These are phyloP conservation scores for Nicotiana undulata DNA, from an alignment of 257 asterid genomes.

Conservation along the genomic window DNA sequence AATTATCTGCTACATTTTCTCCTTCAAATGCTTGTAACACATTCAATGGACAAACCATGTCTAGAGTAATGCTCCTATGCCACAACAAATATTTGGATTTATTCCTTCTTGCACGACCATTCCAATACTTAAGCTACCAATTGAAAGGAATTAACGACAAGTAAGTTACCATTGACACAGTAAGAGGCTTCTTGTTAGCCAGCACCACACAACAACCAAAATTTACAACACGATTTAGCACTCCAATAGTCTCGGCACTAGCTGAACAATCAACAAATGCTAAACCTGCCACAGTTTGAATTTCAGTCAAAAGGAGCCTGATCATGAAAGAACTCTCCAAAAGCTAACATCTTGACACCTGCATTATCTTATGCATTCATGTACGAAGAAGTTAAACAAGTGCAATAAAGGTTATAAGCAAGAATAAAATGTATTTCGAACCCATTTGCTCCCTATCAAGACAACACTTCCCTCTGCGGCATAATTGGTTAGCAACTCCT, in stretches of 20 bases:
- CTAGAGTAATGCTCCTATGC: neutral
- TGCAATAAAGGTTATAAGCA: neutral
- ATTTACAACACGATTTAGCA: constrained; percentile 47
- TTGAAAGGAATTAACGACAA: constrained; percentile 5
- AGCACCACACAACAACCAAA: constrained; percentile 66
- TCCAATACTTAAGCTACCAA: neutral
- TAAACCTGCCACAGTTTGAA: constrained; percentile 45
- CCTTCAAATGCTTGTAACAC: neutral
- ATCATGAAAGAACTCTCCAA: neutral
- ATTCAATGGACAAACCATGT: neutral
- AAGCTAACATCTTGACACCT: neutral
- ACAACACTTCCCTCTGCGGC: neutral
- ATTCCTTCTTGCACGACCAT: neutral
- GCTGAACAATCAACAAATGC: constrained; percentile 89
- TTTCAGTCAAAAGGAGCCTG: neutral
- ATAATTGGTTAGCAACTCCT: neutral
- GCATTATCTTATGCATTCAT: neutral
- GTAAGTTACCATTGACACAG: constrained; percentile 60
- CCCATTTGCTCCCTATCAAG: neutral
- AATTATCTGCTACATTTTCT: neutral
- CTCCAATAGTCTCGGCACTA: constrained; percentile 60
- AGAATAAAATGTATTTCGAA: neutral
- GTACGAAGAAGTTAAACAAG: neutral
- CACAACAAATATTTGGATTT: neutral
- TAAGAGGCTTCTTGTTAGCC: constrained; percentile 91